Percentiles rank a stretch among this genome's conserved stretches.
phyloP scores from a whole-genome alignment of 139 green algal genomes.

The Haematococcus lacustris region DNA sequence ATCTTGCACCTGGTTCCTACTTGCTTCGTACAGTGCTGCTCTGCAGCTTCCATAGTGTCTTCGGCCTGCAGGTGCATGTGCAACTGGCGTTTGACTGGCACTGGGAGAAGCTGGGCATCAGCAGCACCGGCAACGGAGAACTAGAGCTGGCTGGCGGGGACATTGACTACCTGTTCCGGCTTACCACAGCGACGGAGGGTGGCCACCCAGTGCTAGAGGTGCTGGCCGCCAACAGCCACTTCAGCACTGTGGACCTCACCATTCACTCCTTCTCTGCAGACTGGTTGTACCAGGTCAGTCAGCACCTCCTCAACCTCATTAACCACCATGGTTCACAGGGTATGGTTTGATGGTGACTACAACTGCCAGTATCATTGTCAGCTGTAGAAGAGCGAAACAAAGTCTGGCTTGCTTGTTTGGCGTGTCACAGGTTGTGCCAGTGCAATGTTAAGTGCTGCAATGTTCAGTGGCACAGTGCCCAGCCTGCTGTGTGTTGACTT shows the following conservation, averaged over 20 bases:
- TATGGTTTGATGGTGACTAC: background rate
- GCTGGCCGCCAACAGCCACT: slow-evolving; percentile 17
- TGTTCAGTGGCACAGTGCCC: no score
- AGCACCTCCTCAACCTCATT: background rate
- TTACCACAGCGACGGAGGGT: background rate
- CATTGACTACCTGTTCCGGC: slow-evolving; percentile 22
- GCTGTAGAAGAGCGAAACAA: no score
- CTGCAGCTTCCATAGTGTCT: background rate
- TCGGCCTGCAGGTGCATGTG: slow-evolving; percentile 8
- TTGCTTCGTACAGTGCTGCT: background rate
- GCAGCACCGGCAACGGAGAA: slow-evolving; percentile 23
- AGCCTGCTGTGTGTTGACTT: no score
- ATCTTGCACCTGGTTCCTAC: background rate
- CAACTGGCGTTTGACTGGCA: slow-evolving; percentile 30
- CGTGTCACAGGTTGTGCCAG: no score
- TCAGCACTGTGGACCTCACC: slow-evolving; percentile 17
- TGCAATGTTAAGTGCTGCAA: no score
- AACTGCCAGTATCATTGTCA: no score
- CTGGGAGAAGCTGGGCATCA: slow-evolving; percentile 28
- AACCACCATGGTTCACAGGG: background rate
- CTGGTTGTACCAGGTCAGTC: slow-evolving; percentile 31
- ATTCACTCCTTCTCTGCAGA: slow-evolving; percentile 31
- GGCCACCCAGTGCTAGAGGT: slow-evolving; percentile 19
- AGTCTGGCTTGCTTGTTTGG: no score
- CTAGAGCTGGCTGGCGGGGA: slow-evolving; percentile 23